Evolutionary conservation across 805 yeast species (phyloP), one percentile per base, ranked within the genome.

Genomic region (Pichia occidentalis): DNA sequence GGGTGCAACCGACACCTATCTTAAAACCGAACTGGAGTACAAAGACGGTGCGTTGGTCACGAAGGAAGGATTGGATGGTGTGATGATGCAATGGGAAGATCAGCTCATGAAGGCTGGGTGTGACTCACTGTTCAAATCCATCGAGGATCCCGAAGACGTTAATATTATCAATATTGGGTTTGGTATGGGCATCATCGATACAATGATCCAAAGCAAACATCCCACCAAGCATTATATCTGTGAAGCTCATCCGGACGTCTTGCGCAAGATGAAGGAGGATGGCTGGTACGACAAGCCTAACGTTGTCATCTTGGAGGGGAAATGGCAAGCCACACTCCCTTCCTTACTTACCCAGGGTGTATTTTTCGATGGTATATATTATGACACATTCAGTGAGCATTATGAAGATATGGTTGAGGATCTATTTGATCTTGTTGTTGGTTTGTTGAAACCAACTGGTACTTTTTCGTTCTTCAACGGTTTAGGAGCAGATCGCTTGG

Each of bases 51-150:
- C 92, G 0, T 65, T 88, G 19, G 64, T 85, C 19, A 90, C 97
- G 1, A 68, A 75, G 43, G 80, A 75, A 18, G 65, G 80, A 36
- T 67, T 72, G 32, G 97, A 88, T 52, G 97, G 96, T 13, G 97
- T 88, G 3, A 88, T 88, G 97, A 88, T 88, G 97, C 82, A 81
- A 49, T 88, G 97, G 97, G 97, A 88, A 56, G 70, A 76, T 4
- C 73, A 77, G 16, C 66, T 88, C 39, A 88, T 88, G 97, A 65
- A 70, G 36, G 67, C 79, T 12, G 95, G 95, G 1, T 81, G 94
- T 39, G 77, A 82, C 24, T 64, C 90, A 0, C 56, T 90, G n/a
- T 78, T 80, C 54, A 65, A 65, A 33, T 65, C 74, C 1, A 50
- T 61, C 10, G 56, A 51, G 7, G 61, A 49, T 21, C 58, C 54